Evolutionary conservation across 2,329 filamentous ascomycete genomes (phyloP), one percentile per base, ranked within the genome.

Genomic region (Fusarium neocosmosporiellum): DNA sequence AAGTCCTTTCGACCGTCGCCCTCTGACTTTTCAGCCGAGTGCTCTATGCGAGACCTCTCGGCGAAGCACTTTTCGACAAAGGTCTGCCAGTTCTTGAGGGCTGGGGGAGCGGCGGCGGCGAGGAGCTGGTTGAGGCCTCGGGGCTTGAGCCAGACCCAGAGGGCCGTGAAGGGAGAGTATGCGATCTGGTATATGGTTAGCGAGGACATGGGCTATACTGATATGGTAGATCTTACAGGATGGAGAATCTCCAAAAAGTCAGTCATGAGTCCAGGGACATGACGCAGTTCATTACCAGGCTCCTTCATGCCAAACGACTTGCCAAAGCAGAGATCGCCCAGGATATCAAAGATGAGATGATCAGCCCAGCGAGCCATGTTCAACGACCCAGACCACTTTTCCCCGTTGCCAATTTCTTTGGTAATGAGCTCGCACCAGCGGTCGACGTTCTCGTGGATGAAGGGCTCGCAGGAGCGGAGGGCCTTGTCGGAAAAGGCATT

Each of bases 121-220:
- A 78, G 63, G 11, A 78, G 67, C 11, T 57, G 22, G 31, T 78
- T 67, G 16, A 78, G 65, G 0, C 76, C 76, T 22, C 72, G 66
- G 0, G 75, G 75, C n/a, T 77, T 78, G 13, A 77, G 64, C 76
- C 76, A 78, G 20, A 71, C 64, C 76, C 73, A 76, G 18, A 75
- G 22, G 5, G 66, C 27, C 8, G 72, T 63, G 22, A 77, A 67
- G 0, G 76, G 76, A 11, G 75, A 76, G 29, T 65, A 69, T 3
- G 68, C 72, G 31, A 77, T 72, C 75, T 77, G 5, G 0, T 5
- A 20, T n/a, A 10, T 2, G 29, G 29, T 16, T 24, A 20, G 16
- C 7, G 4, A 37, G 5, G 16, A 3, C 9, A 2, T 37, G 4
- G 11, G 20, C 7, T 4, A 13, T 41, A 27, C 10, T 8, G 4